Conservation (phyloP, 768 basidiomycete genomes). For the Pseudohyphozyma bogoriensis region DNA sequence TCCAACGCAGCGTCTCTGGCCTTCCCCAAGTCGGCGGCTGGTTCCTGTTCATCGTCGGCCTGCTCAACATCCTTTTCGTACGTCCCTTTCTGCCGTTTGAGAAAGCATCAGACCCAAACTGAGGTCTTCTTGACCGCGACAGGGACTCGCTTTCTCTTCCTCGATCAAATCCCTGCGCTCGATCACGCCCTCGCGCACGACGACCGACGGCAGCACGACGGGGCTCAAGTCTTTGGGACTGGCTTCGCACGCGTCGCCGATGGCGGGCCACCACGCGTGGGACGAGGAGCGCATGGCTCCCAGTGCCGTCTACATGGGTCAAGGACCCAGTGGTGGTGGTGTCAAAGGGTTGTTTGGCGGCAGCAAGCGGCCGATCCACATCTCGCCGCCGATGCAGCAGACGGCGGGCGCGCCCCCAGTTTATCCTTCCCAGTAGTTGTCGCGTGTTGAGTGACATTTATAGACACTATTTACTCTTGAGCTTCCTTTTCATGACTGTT, state of each 20-base stretch:
- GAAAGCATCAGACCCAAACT: background rate
- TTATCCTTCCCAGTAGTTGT: no score
- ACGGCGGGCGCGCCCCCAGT: background rate
- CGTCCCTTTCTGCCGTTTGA: background rate
- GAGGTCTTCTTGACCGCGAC: background rate
- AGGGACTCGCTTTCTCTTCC: constrained; percentile 23
- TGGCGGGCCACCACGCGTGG: background rate
- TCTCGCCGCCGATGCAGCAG: background rate
- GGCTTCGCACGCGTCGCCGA: background rate
- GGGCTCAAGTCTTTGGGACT: no score
- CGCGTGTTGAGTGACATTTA: no score
- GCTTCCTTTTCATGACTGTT: no score
- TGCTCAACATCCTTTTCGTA: constrained; percentile 22
- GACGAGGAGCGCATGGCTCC: no score
- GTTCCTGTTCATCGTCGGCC: constrained; percentile 21
- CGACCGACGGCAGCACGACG: background rate
- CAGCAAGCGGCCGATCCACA: background rate
- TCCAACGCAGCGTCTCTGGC: background rate
- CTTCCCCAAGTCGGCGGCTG: constrained; percentile 14
- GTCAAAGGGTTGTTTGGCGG: no score
- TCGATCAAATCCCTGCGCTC: constrained; percentile 19
- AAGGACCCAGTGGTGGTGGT: no score
- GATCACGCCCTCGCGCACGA: constrained; percentile 5
- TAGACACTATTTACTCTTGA: no score
- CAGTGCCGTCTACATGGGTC: no score